Conservation (phyloP, 805 yeast genomes). For the Yamadazyma olivae region DNA sequence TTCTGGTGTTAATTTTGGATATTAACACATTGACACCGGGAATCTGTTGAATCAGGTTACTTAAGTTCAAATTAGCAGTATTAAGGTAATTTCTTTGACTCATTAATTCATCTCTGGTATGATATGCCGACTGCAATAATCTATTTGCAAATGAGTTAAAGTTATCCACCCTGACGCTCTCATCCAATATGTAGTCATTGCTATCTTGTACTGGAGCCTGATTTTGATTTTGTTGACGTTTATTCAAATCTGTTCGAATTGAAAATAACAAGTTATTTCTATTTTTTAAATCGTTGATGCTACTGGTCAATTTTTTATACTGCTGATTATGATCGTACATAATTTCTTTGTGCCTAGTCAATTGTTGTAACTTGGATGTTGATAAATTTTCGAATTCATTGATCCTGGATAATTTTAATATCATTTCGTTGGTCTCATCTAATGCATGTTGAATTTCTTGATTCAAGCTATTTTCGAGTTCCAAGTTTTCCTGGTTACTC, state of each 20-base stretch:
- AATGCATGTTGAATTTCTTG: constrained; percentile 22
- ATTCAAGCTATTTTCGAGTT: constrained; percentile 20
- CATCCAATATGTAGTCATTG: constrained; percentile 76
- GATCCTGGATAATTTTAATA: constrained; percentile 30
- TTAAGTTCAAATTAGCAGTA: constrained; percentile 61
- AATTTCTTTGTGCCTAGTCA: constrained; percentile 77
- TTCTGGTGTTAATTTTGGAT: constrained; percentile 79
- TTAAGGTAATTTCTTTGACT: constrained; percentile 66
- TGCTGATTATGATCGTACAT: constrained; percentile 67
- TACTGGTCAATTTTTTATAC: constrained; percentile 53
- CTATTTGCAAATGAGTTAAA: constrained; percentile 77
- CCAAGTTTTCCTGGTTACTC: constrained; percentile 18
- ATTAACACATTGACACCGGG: constrained; percentile 83
- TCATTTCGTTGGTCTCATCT: constrained; percentile 46
- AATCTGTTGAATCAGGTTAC: constrained; percentile 58
- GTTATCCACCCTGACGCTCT: constrained; percentile 66
- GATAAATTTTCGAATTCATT: constrained; percentile 38
- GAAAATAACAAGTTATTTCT: constrained; percentile 68
- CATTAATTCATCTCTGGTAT: constrained; percentile 80
- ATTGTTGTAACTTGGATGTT: constrained; percentile 74
- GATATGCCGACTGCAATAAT: constrained; percentile 78
- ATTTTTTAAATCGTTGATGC: constrained; percentile 72
- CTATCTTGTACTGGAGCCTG: constrained; percentile 29
- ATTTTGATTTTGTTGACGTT: constrained; percentile 36
- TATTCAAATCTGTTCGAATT: constrained; percentile 77